These are phyloP conservation scores for Colletotrichum chrysophilum DNA, from an alignment of 2,329 filamentous ascomycete genomes.

Conservation along the genomic window DNA sequence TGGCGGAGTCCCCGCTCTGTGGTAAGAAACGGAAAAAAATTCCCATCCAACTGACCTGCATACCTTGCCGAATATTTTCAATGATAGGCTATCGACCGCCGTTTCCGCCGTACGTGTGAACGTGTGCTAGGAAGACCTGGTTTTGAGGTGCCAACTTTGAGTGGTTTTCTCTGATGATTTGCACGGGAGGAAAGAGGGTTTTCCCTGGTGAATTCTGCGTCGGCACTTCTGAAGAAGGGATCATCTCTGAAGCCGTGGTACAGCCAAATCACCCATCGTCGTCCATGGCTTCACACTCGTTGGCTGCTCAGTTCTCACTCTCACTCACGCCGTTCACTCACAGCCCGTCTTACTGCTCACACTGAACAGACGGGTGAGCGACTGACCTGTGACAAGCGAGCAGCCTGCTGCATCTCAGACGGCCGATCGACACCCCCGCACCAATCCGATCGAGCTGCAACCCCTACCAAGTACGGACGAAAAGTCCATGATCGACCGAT, in stretches of 20 bases:
- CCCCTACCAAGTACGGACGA: background rate
- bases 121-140: background rate
- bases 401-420: slow-evolving; percentile 15
- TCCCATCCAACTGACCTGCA: background rate
- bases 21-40: background rate
- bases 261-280: background rate
- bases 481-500: background rate
- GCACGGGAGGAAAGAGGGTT: background rate
- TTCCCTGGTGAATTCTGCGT: background rate
- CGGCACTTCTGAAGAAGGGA: background rate
- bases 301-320: slow-evolving; percentile 14
- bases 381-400: background rate
- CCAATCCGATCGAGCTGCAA: slow-evolving; percentile 15
- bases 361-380: background rate
- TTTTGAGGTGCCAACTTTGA: background rate
- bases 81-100: background rate
- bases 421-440: slow-evolving; percentile 4
- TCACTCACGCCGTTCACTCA: background rate
- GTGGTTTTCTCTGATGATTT: slow-evolving; percentile 13
- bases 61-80: background rate
- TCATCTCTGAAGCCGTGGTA: background rate
- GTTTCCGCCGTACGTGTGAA: background rate
- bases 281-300: background rate
- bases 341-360: background rate
- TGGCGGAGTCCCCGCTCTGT: slow-evolving; percentile 8